Conservation (phyloP, 1,284 basidiomycete genomes). For the Malassezia japonica region DNA sequence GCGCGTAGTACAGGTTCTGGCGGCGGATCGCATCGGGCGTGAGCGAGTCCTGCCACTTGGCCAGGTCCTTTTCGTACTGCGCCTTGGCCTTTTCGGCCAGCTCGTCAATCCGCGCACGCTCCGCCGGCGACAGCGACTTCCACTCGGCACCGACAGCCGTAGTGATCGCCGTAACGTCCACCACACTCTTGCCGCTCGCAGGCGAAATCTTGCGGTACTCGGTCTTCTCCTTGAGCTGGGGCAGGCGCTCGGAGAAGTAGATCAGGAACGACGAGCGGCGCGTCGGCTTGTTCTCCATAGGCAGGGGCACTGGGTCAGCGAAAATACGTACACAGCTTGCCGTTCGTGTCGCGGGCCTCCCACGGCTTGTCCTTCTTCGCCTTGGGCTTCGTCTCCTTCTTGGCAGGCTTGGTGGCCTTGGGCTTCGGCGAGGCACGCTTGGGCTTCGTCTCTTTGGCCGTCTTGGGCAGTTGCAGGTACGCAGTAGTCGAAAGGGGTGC, state of each 20-base stretch:
- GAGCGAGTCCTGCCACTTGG: conserved; percentile 30
- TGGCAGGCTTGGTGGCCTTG: conserved; percentile 3
- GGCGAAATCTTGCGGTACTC: conserved; percentile 26
- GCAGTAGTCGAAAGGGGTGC: background rate
- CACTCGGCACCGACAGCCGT: conserved; percentile 32
- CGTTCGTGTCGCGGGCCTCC: conserved; percentile 11
- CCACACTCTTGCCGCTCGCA: conserved; percentile 25
- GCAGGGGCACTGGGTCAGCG: conserved; percentile 29
- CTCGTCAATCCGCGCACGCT: conserved; percentile 23
- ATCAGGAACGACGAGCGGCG: conserved; percentile 29
- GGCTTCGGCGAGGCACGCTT: background rate
- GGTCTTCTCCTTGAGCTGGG: conserved; percentile 25
- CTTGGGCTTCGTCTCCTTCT: conserved; percentile 1
- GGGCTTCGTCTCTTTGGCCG: background rate
- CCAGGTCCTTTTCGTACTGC: conserved; percentile 29
- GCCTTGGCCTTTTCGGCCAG: conserved; percentile 26
- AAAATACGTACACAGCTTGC: conserved; percentile 13
- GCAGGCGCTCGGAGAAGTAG: conserved; percentile 31
- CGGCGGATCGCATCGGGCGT: conserved; percentile 40
- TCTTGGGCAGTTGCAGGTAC: background rate
- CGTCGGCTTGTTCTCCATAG: conserved; percentile 38
- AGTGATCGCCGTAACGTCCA: conserved; percentile 28
- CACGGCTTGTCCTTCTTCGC: conserved; percentile 18
- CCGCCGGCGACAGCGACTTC: conserved; percentile 22
- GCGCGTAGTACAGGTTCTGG: conserved; percentile 35